These are phyloP conservation scores for Debaryomyces udenii DNA, from an alignment of 1,139 yeast species.

Conservation along the genomic window DNA sequence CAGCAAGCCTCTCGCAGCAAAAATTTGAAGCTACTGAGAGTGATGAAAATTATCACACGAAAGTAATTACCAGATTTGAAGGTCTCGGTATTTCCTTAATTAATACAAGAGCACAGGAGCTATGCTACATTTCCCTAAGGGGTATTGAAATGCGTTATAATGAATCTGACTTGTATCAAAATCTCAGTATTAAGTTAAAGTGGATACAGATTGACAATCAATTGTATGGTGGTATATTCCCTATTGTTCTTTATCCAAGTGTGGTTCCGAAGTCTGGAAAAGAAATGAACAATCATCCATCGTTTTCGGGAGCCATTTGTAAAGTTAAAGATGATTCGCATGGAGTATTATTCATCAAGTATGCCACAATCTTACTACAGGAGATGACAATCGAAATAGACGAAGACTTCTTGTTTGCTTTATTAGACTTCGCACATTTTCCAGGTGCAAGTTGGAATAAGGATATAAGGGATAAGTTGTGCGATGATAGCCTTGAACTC, in stretches of 20 bases:
- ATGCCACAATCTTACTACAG: conserved; percentile 85
- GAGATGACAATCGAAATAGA: conserved; percentile 92
- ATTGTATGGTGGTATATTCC: conserved; percentile 83
- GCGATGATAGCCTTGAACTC: conserved; percentile 63
- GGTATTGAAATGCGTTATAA: conserved; percentile 83
- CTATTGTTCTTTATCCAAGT: conserved; percentile 89
- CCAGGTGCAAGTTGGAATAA: conserved; percentile 74
- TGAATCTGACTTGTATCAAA: conserved; percentile 84
- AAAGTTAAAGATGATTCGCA: conserved; percentile 85
- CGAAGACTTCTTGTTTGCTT: conserved; percentile 86
- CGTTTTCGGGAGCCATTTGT: conserved; percentile 82
- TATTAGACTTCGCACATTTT: conserved; percentile 74
- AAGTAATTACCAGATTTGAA: conserved; percentile 68
- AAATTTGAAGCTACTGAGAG: conserved; percentile 68
- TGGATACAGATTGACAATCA: conserved; percentile 97
- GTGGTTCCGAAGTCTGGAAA: conserved; percentile 83
- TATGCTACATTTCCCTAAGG: conserved; percentile 76
- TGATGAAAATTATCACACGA: conserved; percentile 68
- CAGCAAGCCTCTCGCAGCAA: conserved; percentile 35
- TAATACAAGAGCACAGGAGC: conserved; percentile 70
- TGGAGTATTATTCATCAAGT: conserved; percentile 87
- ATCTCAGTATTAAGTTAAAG: conserved; percentile 75
- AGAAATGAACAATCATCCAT: conserved; percentile 88
- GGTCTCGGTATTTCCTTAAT: conserved; percentile 90
- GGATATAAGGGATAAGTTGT: conserved; percentile 51